Conservation (phyloP, 148 eudicot species). For the Mesembryanthemum crystallinum region DNA sequence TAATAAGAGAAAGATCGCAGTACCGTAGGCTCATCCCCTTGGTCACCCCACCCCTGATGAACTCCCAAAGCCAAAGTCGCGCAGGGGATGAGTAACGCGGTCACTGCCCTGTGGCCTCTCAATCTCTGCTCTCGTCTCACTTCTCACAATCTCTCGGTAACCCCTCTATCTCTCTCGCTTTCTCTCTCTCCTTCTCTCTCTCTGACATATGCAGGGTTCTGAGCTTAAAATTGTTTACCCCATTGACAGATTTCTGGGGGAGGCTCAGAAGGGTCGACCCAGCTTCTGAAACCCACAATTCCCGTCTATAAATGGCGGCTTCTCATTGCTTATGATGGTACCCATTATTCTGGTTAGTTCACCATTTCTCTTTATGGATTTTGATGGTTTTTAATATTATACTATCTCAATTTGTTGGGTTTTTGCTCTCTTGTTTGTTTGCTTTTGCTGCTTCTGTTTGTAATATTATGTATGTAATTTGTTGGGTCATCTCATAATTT, state of each 20-base stretch:
- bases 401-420: background rate
- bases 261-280: constrained; percentile 3
- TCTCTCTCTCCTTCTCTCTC: background rate
- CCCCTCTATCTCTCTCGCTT: constrained; percentile 3
- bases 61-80: background rate
- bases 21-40: no score
- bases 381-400: no score
- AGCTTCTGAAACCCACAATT: constrained; percentile 18
- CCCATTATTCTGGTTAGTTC: constrained; percentile 37
- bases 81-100: constrained; percentile 22
- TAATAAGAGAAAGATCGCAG: no score
- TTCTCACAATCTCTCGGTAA: constrained; percentile 15
- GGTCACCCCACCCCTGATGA: no score
- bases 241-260: constrained; percentile 19
- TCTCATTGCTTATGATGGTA: constrained; percentile 42
- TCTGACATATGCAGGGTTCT: background rate
- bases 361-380: background rate
- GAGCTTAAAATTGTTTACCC: background rate
- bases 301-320: constrained; percentile 61
- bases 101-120: constrained; percentile 16
- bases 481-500: background rate
- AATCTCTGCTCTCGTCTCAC: background rate
- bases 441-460: background rate
- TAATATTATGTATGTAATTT: no score
- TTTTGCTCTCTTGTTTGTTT: background rate